These are phyloP conservation scores for Monosporascus sp. DNA, from an alignment of 2,329 filamentous ascomycete species.

Conservation along the genomic window DNA sequence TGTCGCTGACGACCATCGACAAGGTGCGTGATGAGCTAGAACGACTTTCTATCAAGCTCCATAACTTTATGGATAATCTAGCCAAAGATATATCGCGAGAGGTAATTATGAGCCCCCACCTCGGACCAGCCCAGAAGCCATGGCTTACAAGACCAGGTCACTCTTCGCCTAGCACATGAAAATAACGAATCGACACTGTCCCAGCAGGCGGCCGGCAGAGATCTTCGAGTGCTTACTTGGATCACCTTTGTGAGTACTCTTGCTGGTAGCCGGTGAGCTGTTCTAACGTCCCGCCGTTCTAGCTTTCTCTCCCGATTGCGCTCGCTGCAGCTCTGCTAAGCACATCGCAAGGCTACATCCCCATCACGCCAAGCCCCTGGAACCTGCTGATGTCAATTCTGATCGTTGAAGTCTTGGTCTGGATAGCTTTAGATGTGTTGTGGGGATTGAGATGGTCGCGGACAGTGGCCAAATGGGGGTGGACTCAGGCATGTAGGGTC, in stretches of 20 bases:
- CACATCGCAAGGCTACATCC: conserved; percentile 6
- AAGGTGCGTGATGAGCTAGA: not conserved
- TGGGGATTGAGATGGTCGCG: not conserved
- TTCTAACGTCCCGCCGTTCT: not conserved
- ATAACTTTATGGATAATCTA: not conserved
- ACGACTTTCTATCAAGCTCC: not conserved
- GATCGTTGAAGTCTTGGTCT: not conserved
- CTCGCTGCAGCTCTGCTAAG: conserved; percentile 3
- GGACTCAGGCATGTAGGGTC: too few species aligned
- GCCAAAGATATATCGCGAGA: conserved; percentile 1
- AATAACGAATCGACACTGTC: conserved; percentile 4
- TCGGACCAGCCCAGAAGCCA: not conserved
- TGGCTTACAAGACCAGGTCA: not conserved
- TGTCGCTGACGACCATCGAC: not conserved
- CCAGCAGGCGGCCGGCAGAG: conserved; percentile 3
- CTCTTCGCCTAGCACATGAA: conserved; percentile 5
- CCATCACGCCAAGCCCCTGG: conserved; percentile 3
- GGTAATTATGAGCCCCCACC: not conserved
- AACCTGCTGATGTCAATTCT: not conserved
- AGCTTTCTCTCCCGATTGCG: not conserved
- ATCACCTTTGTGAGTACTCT: conserved; percentile 8
- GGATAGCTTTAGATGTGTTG: not conserved
- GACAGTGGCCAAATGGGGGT: not conserved
- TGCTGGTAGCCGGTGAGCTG: too few species aligned
- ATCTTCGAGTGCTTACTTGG: conserved; percentile 5